Base-by-base conservation (phyloP, 805 yeast genomes). In the Hanseniaspora guilliermondii region DNA sequence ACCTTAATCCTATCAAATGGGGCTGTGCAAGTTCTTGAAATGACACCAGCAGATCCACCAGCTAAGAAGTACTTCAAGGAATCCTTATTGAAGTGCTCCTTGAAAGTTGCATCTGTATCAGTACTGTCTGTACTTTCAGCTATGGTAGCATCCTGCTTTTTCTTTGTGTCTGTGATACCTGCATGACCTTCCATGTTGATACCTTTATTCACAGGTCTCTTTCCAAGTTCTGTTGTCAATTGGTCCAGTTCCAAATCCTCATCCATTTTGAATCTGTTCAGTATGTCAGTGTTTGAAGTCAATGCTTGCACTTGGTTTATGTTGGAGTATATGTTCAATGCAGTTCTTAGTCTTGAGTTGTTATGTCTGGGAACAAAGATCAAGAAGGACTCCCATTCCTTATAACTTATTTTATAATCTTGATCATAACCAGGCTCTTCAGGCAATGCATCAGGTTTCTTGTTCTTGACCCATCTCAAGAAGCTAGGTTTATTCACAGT, bases 1-100 rank as follows among this genome's bases (percentile, higher is more conserved):
- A 93, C 97, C 66, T 93, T 93, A 22, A 93, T 78, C 65, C 98
- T 77, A 67, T 93, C 98, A 59, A 93, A 86, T 11, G 98, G 98
- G 0, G 97, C 98, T 0, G 98, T 93, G 61, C 93, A 84, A 0
- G 97, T 88, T 69, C 98, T 80, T 14, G 96, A 87, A 4, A 93
- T 84, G 2, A 91, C 98, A 1, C 98, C 98, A 1, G 96, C 85
- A 21, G 89, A 67, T 0, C 98, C 98, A 39, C 98, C 98, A 1
- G 96, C 95, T 35, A 89, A 69, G 64, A 93, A 93, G 68, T 80
- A 93, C 64, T 84, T 80, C 49, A 85, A 69, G 53, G 85, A 76
- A 58, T 87, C 95, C 64, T 80, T 81, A 42, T 83, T 52, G n/a
- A 52, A 52, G n/a, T 52, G 55, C 7, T 44, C 44, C 17, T 35